A percentile compares a stretch with the other conserved stretches of the same genome.
These are phyloP conservation scores for Teunomyces kruisii DNA, from an alignment of 805 yeast species.

Conservation along the genomic window DNA sequence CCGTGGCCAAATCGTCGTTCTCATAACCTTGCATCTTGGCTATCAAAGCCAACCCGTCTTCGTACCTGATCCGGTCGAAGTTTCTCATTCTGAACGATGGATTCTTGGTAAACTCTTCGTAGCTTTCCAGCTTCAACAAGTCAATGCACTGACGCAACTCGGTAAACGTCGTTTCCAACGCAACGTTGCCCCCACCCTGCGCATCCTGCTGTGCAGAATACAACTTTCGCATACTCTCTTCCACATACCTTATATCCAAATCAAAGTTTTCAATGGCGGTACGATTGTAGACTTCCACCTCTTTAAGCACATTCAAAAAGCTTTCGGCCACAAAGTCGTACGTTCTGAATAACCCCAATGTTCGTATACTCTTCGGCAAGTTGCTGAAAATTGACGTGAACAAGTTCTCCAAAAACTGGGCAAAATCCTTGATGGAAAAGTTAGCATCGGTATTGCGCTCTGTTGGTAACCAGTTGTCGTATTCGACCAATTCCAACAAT, in stretches of 20 bases:
- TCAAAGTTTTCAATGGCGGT: conserved; percentile 73
- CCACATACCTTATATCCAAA: conserved; percentile 75
- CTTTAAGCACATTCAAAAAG: conserved; percentile 59
- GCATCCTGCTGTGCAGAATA: conserved; percentile 21
- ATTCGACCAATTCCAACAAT: conserved; percentile 79
- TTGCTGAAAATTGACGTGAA: conserved; percentile 82
- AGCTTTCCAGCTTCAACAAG: conserved; percentile 61
- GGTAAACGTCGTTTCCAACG: conserved; percentile 69
- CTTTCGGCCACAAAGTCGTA: conserved; percentile 80
- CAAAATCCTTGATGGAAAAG: conserved; percentile 75
- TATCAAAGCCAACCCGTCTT: conserved; percentile 62
- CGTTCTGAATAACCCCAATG: conserved; percentile 79
- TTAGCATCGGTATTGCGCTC: conserved; percentile 60
- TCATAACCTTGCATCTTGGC: conserved; percentile 45
- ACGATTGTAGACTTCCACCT: conserved; percentile 54
- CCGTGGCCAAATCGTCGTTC: conserved; percentile 15
- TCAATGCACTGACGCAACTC: conserved; percentile 81
- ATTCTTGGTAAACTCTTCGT: conserved; percentile 61
- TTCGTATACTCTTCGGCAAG: conserved; percentile 73
- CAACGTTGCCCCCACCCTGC: conserved; percentile 37
- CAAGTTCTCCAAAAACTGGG: conserved; percentile 79
- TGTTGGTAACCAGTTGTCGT: conserved; percentile 71
- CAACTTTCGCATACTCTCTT: conserved; percentile 47
- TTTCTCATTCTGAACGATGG: conserved; percentile 44
- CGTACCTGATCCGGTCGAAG: conserved; percentile 72